A percentile compares a stretch with the other conserved stretches of the same genome.
phyloP scores from a whole-genome alignment of 1,139 yeast genomes.

The Groenewaldozyma sp. region DNA sequence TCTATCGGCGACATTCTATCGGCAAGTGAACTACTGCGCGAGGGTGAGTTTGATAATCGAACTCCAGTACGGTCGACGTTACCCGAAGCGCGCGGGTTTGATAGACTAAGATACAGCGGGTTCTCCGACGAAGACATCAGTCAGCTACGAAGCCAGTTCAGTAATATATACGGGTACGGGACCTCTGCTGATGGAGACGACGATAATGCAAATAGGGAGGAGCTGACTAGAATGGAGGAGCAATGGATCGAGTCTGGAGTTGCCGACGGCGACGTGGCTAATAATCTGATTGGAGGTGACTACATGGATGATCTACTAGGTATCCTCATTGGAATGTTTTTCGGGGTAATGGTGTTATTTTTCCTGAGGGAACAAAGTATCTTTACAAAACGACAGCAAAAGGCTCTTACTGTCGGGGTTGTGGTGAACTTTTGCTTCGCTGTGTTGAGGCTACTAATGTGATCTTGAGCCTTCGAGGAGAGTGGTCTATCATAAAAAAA shows the following conservation, averaged over 20 bases:
- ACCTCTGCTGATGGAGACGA: slow-evolving; percentile 18
- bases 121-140: slow-evolving; percentile 68
- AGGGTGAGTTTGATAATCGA: slow-evolving; percentile 48
- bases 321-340: slow-evolving; percentile 30
- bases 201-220: slow-evolving; percentile 34
- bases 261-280: slow-evolving; percentile 30
- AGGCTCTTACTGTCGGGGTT: slow-evolving; percentile 27
- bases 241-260: slow-evolving; percentile 85
- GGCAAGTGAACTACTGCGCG: slow-evolving; percentile 50
- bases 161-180: slow-evolving; percentile 40
- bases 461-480: no score
- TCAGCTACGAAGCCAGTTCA: slow-evolving; percentile 66
- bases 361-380: slow-evolving; percentile 22
- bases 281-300: slow-evolving; percentile 23
- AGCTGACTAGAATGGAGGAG: slow-evolving; percentile 55
- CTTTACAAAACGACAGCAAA: slow-evolving; percentile 26
- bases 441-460: slow-evolving; percentile 21
- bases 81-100: slow-evolving; percentile 80
- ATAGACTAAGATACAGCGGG: slow-evolving; percentile 73
- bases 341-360: slow-evolving; percentile 28
- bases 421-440: slow-evolving; percentile 29
- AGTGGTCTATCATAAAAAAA: no score
- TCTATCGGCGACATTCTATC: slow-evolving; percentile 65
- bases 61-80: slow-evolving; percentile 42
- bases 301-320: slow-evolving; percentile 29